Evolutionary conservation across 768 basidiomycete species (phyloP).

Genomic region (Boletus reticulatus): DNA sequence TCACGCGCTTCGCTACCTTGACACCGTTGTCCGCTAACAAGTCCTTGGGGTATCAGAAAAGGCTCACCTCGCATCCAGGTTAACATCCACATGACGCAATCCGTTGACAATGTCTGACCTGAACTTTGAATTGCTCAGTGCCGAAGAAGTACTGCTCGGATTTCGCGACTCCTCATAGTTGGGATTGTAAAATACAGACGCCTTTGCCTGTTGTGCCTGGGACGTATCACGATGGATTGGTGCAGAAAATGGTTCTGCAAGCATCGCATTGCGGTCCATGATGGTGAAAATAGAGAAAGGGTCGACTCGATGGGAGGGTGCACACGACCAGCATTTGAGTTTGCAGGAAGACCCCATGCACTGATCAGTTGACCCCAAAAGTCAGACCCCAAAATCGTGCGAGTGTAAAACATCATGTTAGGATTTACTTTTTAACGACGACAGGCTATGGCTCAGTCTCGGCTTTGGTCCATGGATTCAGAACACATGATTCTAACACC

Average conservation of each 20-base stretch:
- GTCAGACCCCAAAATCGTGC: too few relatives aligned
- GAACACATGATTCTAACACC: not conserved
- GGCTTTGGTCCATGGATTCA: not conserved
- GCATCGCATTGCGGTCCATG: constrained; percentile 14
- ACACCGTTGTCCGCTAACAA: constrained; percentile 31
- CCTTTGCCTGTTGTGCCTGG: not conserved
- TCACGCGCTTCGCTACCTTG: constrained; percentile 30
- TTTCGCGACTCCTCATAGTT: constrained; percentile 16
- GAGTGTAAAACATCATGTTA: too few relatives aligned
- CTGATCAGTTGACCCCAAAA: too few relatives aligned
- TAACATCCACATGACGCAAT: constrained; percentile 52
- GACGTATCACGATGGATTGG: constrained; percentile 1
- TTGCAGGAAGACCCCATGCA: not conserved
- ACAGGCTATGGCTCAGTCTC: too few relatives aligned
- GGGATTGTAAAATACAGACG: constrained; percentile 8
- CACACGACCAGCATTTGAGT: constrained; percentile 24
- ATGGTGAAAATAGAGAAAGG: constrained; percentile 1
- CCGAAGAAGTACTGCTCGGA: constrained; percentile 33
- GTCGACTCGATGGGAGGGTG: not conserved
- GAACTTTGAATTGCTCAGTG: constrained; percentile 34
- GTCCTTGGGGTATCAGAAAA: constrained; percentile 25
- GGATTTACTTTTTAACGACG: too few relatives aligned
- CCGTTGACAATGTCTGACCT: constrained; percentile 56
- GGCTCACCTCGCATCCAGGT: constrained; percentile 71
- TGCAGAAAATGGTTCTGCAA: constrained; percentile 10